These are phyloP conservation scores for Senna tora DNA, from an alignment of 306 rosid species.

Conservation along the genomic window DNA sequence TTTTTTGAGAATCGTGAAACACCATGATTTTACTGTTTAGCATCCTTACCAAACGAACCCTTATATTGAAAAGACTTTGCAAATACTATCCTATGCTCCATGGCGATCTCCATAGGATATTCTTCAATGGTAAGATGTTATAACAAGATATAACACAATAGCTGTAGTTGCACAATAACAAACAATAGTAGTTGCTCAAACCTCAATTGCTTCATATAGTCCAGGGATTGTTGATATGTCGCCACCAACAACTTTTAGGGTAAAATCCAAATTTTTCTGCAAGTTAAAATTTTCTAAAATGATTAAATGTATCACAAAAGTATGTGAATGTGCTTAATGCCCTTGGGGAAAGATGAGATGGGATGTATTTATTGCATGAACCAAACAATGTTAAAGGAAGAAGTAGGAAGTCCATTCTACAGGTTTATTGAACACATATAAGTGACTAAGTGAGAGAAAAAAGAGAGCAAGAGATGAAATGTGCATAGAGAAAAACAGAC, in stretches of 20 bases:
- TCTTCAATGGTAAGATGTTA: constrained; percentile 20
- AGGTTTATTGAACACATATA: constrained; percentile 7
- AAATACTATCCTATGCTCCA: constrained; percentile 6
- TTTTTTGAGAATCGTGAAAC: no score
- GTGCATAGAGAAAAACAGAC: background rate
- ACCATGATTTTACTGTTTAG: no score
- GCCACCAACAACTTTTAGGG: constrained; percentile 86
- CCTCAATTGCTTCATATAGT: constrained; percentile 78
- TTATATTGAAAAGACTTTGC: background rate
- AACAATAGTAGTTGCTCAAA: constrained; percentile 46
- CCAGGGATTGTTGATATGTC: constrained; percentile 94
- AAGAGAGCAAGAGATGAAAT: background rate
- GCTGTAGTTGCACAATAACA: constrained; percentile 21
- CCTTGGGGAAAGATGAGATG: constrained; percentile 17
- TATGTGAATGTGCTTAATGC: constrained; percentile 3
- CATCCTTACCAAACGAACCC: no score
- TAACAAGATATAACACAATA: constrained; percentile 16
- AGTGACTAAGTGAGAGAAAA: no score
- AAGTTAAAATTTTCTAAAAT: constrained; percentile 33
- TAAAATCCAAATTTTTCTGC: constrained; percentile 91
- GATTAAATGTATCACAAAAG: constrained; percentile 23
- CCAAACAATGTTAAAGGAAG: constrained; percentile 21
- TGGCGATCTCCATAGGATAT: constrained; percentile 16
- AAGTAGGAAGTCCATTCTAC: background rate
- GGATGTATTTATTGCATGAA: constrained; percentile 25